A percentile compares a stretch with the other conserved stretches of the same genome.
Evolutionary conservation across 1,139 yeast species (phyloP).

Genomic region (Meyerozyma sp.): DNA sequence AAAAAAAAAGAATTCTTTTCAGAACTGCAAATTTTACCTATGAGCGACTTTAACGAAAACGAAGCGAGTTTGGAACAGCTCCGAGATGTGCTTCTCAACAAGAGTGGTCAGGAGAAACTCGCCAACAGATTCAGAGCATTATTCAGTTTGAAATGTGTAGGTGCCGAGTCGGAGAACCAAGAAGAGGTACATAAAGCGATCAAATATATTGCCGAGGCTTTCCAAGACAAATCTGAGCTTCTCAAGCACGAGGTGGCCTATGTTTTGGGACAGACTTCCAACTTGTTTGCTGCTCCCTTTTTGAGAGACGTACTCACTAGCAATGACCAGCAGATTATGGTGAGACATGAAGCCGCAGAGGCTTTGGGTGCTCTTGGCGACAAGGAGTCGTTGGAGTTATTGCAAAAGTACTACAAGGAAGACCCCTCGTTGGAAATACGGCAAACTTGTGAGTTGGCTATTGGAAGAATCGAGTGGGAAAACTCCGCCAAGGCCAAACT

Average conservation of each 20-base stretch:
- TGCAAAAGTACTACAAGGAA: constrained; percentile 55
- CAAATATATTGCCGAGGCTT: constrained; percentile 77
- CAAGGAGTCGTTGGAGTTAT: constrained; percentile 60
- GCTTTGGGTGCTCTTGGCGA: constrained; percentile 97
- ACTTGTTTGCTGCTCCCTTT: constrained; percentile 68
- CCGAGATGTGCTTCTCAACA: constrained; percentile 64
- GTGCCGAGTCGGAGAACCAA: constrained; percentile 53
- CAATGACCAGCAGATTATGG: constrained; percentile 80
- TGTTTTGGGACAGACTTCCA: constrained; percentile 94
- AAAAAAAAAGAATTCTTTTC: neutral
- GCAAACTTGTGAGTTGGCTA: constrained; percentile 96
- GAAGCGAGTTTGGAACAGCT: constrained; percentile 46
- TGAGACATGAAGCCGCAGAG: constrained; percentile 99
- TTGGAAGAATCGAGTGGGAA: constrained; percentile 93
- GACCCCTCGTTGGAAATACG: constrained; percentile 87
- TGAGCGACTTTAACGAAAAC: neutral
- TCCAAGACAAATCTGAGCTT: constrained; percentile 80
- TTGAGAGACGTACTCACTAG: constrained; percentile 70
- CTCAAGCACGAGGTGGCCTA: constrained; percentile 97
- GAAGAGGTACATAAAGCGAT: constrained; percentile 59
- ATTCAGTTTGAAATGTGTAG: constrained; percentile 82
- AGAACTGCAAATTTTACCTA: neutral
- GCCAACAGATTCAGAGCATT: constrained; percentile 91
- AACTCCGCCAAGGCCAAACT: constrained; percentile 55
- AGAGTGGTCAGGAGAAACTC: constrained; percentile 60